phyloP scores from a whole-genome alignment of 495 filamentous ascomycete genomes.

The Ascodesmis nigricans region DNA sequence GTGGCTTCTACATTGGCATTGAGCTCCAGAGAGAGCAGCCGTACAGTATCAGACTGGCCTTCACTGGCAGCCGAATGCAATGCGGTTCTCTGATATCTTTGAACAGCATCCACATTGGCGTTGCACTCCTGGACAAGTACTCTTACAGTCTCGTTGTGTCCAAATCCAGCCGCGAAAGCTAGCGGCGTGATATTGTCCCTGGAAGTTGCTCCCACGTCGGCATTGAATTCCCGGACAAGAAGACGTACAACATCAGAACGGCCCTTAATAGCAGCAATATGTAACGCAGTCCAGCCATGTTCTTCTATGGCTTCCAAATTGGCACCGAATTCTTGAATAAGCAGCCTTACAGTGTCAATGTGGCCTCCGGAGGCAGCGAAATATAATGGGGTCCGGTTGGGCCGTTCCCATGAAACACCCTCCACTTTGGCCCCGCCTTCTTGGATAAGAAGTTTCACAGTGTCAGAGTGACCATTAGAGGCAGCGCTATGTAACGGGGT shows the following conservation, averaged over 20 bases:
- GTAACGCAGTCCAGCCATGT: neutral
- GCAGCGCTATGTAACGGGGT: slow-evolving; percentile 18
- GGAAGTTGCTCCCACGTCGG: neutral
- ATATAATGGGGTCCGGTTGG: no score
- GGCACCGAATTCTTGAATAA: slow-evolving; percentile 2
- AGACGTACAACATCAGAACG: neutral
- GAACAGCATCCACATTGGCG: neutral
- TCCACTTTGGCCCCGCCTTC: neutral
- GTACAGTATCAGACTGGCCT: neutral
- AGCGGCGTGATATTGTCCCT: neutral
- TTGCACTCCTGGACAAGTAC: neutral
- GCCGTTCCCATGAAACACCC: neutral
- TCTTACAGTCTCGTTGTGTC: neutral
- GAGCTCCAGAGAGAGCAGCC: neutral
- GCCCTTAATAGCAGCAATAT: neutral
- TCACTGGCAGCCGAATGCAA: neutral
- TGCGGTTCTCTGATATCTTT: neutral
- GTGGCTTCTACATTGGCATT: neutral
- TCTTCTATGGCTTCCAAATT: slow-evolving; percentile 2
- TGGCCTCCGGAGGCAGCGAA: neutral
- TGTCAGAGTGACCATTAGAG: slow-evolving; percentile 12
- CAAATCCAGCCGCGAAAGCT: neutral
- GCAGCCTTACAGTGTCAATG: neutral
- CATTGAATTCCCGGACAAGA: no score
- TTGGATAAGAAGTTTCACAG: slow-evolving; percentile 2